Evolutionary conservation across 2,329 filamentous ascomycete species (phyloP).

Genomic region (Penicillium sp.): DNA sequence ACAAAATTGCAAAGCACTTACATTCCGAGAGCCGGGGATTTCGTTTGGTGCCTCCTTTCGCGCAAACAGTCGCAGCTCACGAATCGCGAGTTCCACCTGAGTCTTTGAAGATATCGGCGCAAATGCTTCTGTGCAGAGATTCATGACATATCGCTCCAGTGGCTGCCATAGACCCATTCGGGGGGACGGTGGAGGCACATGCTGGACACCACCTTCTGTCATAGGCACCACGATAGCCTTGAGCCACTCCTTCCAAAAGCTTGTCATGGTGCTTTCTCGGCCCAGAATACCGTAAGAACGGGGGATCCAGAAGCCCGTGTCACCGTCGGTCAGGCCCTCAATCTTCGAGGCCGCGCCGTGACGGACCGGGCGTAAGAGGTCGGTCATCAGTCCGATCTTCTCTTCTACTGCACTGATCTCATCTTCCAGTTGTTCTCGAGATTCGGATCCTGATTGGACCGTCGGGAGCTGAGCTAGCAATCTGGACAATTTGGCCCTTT

Average conservation of each 20-base stretch:
- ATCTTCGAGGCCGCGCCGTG: constrained; percentile 97
- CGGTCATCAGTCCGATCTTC: constrained; percentile 95
- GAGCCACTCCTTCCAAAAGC: constrained; percentile 99
- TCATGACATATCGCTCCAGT: constrained; percentile 93
- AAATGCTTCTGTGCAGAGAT: constrained; percentile 91
- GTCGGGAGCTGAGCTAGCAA: constrained; percentile 80
- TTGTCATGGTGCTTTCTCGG: constrained; percentile 76
- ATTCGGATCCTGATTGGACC: constrained; percentile 75
- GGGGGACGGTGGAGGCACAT: constrained; percentile 85
- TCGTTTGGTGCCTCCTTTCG: constrained; percentile 92
- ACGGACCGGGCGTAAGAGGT: constrained; percentile 86
- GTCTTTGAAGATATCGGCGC: constrained; percentile 91
- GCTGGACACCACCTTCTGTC: constrained; percentile 80
- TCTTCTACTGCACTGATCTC: constrained; percentile 95
- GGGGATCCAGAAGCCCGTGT: constrained; percentile 94
- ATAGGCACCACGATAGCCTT: constrained; percentile 92
- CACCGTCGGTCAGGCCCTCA: constrained; percentile 90
- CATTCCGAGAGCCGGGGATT: constrained; percentile 82
- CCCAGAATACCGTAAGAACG: constrained; percentile 91
- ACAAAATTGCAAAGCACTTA: constrained; percentile 22
- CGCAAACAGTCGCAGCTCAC: constrained; percentile 88
- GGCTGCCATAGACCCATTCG: constrained; percentile 94
- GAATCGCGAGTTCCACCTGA: constrained; percentile 86
- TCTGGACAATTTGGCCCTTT: constrained; percentile 86
- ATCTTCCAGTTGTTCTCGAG: constrained; percentile 83